These are phyloP conservation scores for Knoxia roxburghii DNA, from an alignment of 257 asterid genomes.

Conservation along the genomic window DNA sequence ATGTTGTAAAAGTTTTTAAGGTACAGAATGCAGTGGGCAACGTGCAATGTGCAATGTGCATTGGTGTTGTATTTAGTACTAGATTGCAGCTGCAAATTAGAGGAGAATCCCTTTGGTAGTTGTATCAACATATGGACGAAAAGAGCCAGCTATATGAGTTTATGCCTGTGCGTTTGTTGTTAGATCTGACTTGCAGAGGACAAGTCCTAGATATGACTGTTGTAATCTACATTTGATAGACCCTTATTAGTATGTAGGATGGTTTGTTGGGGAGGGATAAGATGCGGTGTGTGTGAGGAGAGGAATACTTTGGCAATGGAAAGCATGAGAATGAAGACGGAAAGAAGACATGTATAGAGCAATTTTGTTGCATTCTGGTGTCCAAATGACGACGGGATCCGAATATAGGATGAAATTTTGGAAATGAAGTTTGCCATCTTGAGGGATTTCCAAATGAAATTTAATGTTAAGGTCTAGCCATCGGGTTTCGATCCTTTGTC, in stretches of 20 bases:
- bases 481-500: too few relatives aligned
- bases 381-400: too few relatives aligned
- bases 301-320: background rate
- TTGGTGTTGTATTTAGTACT: background rate
- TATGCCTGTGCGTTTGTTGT: background rate
- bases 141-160: background rate
- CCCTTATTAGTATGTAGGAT: background rate
- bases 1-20: background rate
- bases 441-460: too few relatives aligned
- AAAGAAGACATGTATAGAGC: background rate
- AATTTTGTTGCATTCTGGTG: too few relatives aligned
- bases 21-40: background rate
- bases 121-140: constrained; percentile 1
- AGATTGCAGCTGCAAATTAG: background rate
- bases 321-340: background rate
- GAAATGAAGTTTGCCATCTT: too few relatives aligned
- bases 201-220: background rate
- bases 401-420: too few relatives aligned
- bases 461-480: too few relatives aligned
- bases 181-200: background rate
- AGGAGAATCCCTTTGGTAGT: background rate
- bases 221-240: background rate
- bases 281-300: too few relatives aligned
- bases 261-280: too few relatives aligned
- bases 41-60: background rate